Percentiles rank a stretch among this genome's conserved stretches.
These are phyloP conservation scores for Hyaloperonospora arabidopsidis DNA, from an alignment of 352 stramenopile genomes.

Conservation along the genomic window DNA sequence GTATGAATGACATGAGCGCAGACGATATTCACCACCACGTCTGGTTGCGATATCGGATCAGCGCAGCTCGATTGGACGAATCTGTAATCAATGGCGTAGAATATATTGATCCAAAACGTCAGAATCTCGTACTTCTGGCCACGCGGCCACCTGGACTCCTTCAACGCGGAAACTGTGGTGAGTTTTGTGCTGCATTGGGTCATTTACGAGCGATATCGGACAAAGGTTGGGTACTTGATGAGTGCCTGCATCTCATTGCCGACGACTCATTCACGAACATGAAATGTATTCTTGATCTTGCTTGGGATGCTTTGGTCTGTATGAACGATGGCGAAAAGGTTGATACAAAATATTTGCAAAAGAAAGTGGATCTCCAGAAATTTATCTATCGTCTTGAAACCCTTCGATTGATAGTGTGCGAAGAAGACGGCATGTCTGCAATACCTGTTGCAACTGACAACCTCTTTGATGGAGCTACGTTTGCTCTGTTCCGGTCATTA, in stretches of 20 bases:
- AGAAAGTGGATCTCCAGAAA: constrained; percentile 26
- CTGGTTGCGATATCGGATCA: constrained; percentile 38
- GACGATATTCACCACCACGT: constrained; percentile 45
- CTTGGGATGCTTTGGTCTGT: constrained; percentile 23
- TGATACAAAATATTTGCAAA: constrained; percentile 7
- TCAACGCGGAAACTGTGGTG: constrained; percentile 14
- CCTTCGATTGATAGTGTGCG: constrained; percentile 28
- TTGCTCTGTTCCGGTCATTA: constrained; percentile 23
- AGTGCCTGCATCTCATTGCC: constrained; percentile 36
- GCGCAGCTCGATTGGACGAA: constrained; percentile 8
- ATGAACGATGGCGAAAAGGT: constrained; percentile 9
- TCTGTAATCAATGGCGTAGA: neutral
- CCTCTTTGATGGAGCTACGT: constrained; percentile 37
- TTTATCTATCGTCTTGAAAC: constrained; percentile 46
- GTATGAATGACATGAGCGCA: constrained; percentile 16
- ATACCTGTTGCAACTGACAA: constrained; percentile 21
- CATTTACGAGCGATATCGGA: constrained; percentile 40
- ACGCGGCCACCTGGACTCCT: constrained; percentile 9
- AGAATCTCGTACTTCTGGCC: constrained; percentile 16
- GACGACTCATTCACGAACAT: constrained; percentile 42
- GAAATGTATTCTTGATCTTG: constrained; percentile 50
- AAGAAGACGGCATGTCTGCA: constrained; percentile 20
- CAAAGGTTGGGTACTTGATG: constrained; percentile 39
- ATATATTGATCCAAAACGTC: neutral
- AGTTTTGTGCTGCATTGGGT: constrained; percentile 33